Evolutionary conservation across 2,329 filamentous ascomycete genomes (phyloP).

Genomic region (Epichloe elymi): DNA sequence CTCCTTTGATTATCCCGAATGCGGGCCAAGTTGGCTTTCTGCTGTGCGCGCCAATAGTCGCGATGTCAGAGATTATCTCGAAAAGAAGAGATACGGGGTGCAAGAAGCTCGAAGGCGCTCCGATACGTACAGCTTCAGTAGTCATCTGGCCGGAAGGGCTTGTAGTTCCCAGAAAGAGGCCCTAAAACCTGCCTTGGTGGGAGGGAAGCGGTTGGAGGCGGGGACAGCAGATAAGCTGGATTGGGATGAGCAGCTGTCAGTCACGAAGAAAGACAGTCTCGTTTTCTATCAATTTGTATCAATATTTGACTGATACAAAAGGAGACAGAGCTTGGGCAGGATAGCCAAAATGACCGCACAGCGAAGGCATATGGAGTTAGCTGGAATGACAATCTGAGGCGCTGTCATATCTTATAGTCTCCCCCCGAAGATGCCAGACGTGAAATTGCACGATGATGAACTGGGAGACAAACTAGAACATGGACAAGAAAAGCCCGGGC

Average conservation of each 20-base stretch:
- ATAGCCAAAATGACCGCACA: background rate
- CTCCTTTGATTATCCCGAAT: slow-evolving; percentile 67
- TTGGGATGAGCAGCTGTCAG: background rate
- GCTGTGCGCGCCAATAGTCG: slow-evolving; percentile 12
- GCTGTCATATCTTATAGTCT: background rate
- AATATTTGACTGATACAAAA: background rate
- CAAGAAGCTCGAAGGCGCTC: background rate
- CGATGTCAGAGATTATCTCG: background rate
- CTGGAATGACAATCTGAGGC: background rate
- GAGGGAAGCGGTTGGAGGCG: slow-evolving; percentile 2
- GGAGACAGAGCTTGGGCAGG: background rate
- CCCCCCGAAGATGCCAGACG: background rate
- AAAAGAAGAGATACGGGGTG: background rate
- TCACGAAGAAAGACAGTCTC: background rate
- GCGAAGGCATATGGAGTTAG: background rate
- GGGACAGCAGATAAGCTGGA: background rate
- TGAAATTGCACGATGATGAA: background rate
- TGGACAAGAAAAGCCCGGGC: background rate
- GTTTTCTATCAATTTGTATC: background rate
- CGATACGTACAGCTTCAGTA: slow-evolving; percentile 11
- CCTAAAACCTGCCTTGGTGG: background rate
- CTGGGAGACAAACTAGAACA: background rate
- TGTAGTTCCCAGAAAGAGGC: background rate
- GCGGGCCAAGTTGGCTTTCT: slow-evolving; percentile 33
- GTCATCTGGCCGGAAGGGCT: slow-evolving; percentile 9